A percentile compares a stretch with the other conserved stretches of the same genome.
These are phyloP conservation scores for Collybiopsis confluens DNA, from an alignment of 768 basidiomycete species.

Conservation along the genomic window DNA sequence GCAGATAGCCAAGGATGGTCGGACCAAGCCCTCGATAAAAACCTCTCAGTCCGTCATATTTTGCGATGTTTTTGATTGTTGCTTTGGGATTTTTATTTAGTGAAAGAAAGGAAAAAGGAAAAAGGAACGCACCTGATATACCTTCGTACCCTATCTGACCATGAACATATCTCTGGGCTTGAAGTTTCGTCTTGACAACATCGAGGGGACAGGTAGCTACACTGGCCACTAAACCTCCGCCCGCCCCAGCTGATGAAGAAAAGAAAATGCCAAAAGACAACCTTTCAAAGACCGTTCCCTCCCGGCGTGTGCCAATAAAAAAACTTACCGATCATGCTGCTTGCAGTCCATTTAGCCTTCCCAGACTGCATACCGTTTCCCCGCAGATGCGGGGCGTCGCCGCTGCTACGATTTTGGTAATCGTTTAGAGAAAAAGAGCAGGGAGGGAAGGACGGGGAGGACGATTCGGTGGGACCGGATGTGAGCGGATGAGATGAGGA, in stretches of 20 bases:
- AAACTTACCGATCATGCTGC: constrained; percentile 77
- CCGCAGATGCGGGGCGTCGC: constrained; percentile 54
- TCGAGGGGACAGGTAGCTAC: constrained; percentile 96
- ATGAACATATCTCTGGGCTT: constrained; percentile 78
- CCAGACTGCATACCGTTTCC: constrained; percentile 64
- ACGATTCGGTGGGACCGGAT: too few species aligned
- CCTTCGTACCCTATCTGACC: constrained; percentile 76
- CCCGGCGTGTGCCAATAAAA: constrained; percentile 1
- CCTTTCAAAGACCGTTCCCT: constrained; percentile 10
- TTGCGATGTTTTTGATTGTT: constrained; percentile 52
- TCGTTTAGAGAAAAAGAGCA: too few species aligned
- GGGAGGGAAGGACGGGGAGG: too few species aligned
- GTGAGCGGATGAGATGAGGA: too few species aligned
- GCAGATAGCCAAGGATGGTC: constrained; percentile 93
- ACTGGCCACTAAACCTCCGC: constrained; percentile 89
- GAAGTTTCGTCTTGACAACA: constrained; percentile 95
- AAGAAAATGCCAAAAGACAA: constrained; percentile 8
- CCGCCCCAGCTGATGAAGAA: constrained; percentile 72
- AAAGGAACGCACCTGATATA: constrained; percentile 53
- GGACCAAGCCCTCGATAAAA: constrained; percentile 97
- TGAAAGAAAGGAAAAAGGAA: neutral
- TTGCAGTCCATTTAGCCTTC: constrained; percentile 61
- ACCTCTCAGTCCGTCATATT: constrained; percentile 75
- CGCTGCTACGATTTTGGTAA: constrained; percentile 17
- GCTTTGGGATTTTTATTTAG: constrained; percentile 34